A percentile compares a stretch with the other conserved stretches of the same genome.
Conservation (phyloP, 129 eudicot species). For the Dittrichia graveolens region DNA sequence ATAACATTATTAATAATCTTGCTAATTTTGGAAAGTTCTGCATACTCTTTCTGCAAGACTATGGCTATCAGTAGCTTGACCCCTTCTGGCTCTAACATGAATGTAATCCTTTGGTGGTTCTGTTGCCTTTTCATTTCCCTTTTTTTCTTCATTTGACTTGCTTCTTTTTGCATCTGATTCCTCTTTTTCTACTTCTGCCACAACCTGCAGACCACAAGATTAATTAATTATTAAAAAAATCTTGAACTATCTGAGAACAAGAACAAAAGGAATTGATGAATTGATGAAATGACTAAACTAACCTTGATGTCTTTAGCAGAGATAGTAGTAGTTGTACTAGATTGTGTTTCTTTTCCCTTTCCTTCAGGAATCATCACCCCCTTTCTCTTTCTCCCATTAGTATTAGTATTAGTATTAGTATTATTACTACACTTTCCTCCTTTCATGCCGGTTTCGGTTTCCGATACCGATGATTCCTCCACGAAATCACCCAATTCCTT, state of each 20-base stretch:
- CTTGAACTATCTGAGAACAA: constrained; percentile 8
- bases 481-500: constrained; percentile 56
- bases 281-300: constrained; percentile 41
- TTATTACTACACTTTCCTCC: constrained; percentile 12
- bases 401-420: constrained; percentile 38
- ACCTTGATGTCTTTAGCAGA: constrained; percentile 57
- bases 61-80: constrained; percentile 95
- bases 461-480: constrained; percentile 73
- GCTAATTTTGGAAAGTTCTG: background rate
- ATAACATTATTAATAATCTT: background rate
- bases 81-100: constrained; percentile 96
- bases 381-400: constrained; percentile 69
- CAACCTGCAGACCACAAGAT: constrained; percentile 48
- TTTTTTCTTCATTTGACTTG: constrained; percentile 50
- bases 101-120: constrained; percentile 93
- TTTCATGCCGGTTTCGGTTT: constrained; percentile 40
- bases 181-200: constrained; percentile 46
- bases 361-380: constrained; percentile 39
- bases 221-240: background rate
- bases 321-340: constrained; percentile 25
- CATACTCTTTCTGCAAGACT: constrained; percentile 97
- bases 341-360: constrained; percentile 56
- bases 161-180: constrained; percentile 79
- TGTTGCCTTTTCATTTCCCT: constrained; percentile 37
- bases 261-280: constrained; percentile 1